phyloP scores from a whole-genome alignment of 2,329 filamentous ascomycete genomes.

The Mariannaea elegans region DNA sequence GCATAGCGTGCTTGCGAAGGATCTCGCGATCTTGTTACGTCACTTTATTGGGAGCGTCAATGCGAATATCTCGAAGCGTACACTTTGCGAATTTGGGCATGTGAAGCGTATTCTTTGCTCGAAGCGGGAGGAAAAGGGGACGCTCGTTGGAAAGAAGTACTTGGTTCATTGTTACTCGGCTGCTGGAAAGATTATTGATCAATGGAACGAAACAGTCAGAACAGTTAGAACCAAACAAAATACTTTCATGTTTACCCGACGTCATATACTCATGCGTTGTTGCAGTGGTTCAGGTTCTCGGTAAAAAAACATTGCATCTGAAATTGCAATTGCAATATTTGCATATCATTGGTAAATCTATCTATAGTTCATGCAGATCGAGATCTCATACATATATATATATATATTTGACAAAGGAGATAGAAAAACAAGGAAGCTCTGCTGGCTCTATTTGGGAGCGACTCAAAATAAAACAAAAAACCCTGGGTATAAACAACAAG shows the following conservation, averaged over 20 bases:
- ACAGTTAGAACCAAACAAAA: neutral
- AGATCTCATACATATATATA: neutral
- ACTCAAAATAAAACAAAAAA: conserved; percentile 7
- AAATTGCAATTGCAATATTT: conserved; percentile 28
- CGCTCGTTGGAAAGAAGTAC: neutral
- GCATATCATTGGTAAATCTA: conserved; percentile 31
- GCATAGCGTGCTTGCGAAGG: conserved; percentile 23
- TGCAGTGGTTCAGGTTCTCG: too few relatives aligned
- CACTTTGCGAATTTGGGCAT: conserved; percentile 15
- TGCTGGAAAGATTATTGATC: neutral
- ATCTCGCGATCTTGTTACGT: neutral
- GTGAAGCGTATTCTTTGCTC: conserved; percentile 1
- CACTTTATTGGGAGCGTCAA: conserved; percentile 25
- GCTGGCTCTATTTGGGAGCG: neutral
- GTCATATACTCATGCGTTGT: neutral
- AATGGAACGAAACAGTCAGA: neutral
- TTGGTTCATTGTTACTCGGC: neutral
- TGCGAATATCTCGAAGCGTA: conserved; percentile 21
- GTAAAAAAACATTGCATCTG: too few relatives aligned
- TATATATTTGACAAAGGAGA: conserved; percentile 13
- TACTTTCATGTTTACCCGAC: neutral
- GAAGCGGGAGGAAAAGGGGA: conserved; percentile 6
- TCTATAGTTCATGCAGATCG: conserved; percentile 20
- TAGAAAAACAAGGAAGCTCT: conserved; percentile 5
- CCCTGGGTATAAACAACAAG: conserved; percentile 41